Percentiles rank a stretch among this genome's conserved stretches.
phyloP scores from a whole-genome alignment of 768 basidiomycete species.

The Rhodosporidiobolus sp. region DNA sequence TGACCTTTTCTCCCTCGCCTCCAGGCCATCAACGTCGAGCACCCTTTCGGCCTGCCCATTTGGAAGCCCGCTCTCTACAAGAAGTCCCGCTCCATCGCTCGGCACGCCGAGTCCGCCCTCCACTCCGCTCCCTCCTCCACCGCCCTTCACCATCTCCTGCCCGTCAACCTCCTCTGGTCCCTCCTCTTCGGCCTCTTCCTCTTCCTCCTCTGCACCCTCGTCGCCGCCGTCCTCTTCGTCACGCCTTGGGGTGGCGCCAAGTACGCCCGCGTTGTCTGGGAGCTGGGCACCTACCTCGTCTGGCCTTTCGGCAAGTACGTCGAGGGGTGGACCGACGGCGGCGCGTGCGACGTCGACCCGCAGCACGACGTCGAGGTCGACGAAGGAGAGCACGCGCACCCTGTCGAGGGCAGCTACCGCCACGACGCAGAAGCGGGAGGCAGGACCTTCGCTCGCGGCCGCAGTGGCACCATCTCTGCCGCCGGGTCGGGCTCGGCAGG shows the following conservation, averaged over 20 bases:
- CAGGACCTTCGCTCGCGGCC: constrained; percentile 9
- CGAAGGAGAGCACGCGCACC: constrained; percentile 24
- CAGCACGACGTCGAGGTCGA: constrained; percentile 47
- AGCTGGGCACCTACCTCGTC: constrained; percentile 89
- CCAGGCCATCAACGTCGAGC: constrained; percentile 90
- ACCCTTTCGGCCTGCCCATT: constrained; percentile 97
- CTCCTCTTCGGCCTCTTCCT: constrained; percentile 93
- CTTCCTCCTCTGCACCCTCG: constrained; percentile 63
- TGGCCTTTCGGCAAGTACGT: constrained; percentile 99
- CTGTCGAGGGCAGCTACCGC: constrained; percentile 3
- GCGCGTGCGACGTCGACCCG: constrained; percentile 49
- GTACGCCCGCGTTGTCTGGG: constrained; percentile 81
- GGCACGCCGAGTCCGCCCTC: constrained; percentile 89
- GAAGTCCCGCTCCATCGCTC: constrained; percentile 92
- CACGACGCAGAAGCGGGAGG: constrained; percentile 27
- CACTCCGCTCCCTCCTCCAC: constrained; percentile 89
- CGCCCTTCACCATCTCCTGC: constrained; percentile 85
- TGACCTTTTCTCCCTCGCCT: background rate
- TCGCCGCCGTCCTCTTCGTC: constrained; percentile 66
- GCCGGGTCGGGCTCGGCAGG: constrained; percentile 2
- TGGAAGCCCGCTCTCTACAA: constrained; percentile 99
- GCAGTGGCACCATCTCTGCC: constrained; percentile 21
- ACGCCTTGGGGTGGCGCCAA: constrained; percentile 76
- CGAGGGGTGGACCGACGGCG: constrained; percentile 60
- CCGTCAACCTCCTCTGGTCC: constrained; percentile 92